Evolutionary conservation across 257 asterid species (phyloP).

Genomic region (Rhazya stricta): DNA sequence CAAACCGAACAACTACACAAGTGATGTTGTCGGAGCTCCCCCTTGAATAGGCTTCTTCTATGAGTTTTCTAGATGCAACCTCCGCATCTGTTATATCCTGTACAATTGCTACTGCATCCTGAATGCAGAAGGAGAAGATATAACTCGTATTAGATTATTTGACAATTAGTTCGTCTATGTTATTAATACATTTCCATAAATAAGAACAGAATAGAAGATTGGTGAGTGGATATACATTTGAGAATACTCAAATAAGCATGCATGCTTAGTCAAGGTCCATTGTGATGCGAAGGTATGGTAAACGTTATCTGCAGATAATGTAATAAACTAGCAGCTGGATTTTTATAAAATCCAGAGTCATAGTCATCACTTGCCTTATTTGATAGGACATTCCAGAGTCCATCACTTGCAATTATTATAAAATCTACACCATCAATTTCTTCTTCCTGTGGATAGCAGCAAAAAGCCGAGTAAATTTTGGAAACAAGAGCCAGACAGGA

Average conservation of each 20-base stretch:
- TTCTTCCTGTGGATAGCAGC: slow-evolving; percentile 48
- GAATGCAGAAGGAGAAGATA: slow-evolving; percentile 9
- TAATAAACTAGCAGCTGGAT: background rate
- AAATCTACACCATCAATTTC: slow-evolving; percentile 60
- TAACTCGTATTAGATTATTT: background rate
- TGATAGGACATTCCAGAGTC: slow-evolving; percentile 77
- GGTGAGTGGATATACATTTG: background rate
- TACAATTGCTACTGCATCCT: slow-evolving; percentile 74
- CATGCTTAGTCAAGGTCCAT: background rate
- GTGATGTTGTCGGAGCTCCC: slow-evolving; percentile 81
- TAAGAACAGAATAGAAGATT: background rate
- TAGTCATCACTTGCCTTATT: slow-evolving; percentile 65
- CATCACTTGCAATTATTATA: slow-evolving; percentile 73
- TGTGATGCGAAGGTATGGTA: background rate
- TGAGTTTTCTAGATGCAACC: slow-evolving; percentile 60
- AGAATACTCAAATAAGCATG: background rate
- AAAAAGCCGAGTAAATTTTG: background rate
- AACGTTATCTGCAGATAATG: background rate
- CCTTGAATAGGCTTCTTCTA: slow-evolving; percentile 54
- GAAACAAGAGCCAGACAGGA: background rate
- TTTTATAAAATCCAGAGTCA: too few relatives aligned
- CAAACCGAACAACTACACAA: slow-evolving; percentile 67
- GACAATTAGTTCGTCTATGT: background rate
- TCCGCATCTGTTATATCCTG: slow-evolving; percentile 56
- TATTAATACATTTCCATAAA: background rate